Percentiles rank a stretch among this genome's conserved stretches.
Evolutionary conservation across 495 filamentous ascomycete species (phyloP).

Genomic region (Usnea hakonensis): DNA sequence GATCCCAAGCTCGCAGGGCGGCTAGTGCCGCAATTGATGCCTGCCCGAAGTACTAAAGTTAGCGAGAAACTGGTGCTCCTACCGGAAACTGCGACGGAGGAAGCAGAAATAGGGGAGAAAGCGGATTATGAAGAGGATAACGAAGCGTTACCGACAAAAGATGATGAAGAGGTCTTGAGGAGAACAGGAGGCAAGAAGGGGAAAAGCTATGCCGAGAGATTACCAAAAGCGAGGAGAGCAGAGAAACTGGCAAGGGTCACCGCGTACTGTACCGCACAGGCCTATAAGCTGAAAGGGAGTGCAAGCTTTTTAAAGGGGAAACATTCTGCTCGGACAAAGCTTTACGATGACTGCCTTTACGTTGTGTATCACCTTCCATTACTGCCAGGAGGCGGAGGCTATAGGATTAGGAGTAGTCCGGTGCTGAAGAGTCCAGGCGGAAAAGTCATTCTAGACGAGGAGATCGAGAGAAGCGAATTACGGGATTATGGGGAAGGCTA

Average conservation of each 20-base stretch:
- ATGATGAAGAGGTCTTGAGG: conserved; percentile 66
- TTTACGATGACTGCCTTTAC: conserved; percentile 99
- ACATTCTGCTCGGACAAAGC: conserved; percentile 90
- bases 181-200: conserved; percentile 59
- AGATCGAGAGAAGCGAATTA: conserved; percentile 89
- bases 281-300: conserved; percentile 76
- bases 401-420: conserved; percentile 79
- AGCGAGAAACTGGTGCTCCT: conserved; percentile 94
- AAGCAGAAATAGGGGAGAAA: conserved; percentile 43
- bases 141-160: conserved; percentile 61
- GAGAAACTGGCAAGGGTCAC: conserved; percentile 86
- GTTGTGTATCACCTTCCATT: conserved; percentile 89
- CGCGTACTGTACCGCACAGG: conserved; percentile 93
- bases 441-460: conserved; percentile 85
- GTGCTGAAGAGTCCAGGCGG: conserved; percentile 87
- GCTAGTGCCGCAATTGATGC: conserved; percentile 64
- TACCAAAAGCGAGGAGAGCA: conserved; percentile 80
- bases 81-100: conserved; percentile 61
- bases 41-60: conserved; percentile 80
- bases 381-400: conserved; percentile 76
- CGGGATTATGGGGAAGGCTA: conserved; percentile 88
- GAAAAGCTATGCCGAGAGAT: conserved; percentile 89
- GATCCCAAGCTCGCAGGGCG: conserved; percentile 39
- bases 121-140: conserved; percentile 51
- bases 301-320: conserved; percentile 80